Conservation (phyloP, 352 stramenopile species). For the Pelagophyceae sp. region DNA sequence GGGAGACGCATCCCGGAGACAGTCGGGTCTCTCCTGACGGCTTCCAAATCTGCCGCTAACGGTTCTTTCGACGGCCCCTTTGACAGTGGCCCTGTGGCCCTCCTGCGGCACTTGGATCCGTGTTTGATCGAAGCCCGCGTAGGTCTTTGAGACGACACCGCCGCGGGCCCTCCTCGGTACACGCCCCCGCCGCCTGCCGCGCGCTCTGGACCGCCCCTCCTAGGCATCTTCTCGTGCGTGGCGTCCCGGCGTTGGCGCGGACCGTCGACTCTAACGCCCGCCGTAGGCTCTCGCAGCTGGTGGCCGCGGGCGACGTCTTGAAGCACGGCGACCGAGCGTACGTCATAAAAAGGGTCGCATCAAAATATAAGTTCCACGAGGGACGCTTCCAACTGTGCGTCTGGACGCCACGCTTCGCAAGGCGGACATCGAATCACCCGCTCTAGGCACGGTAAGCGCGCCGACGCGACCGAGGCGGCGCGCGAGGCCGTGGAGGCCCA, state of each 20-base stretch:
- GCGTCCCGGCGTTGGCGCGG: background rate
- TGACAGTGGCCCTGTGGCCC: no score
- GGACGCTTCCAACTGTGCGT: background rate
- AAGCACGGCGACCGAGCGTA: background rate
- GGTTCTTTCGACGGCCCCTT: no score
- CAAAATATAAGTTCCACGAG: background rate
- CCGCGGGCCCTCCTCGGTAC: constrained; percentile 1
- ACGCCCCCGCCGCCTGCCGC: background rate
- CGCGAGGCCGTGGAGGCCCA: background rate
- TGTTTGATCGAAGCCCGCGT: background rate
- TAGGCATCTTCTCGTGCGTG: background rate
- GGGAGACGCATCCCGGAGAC: no score
- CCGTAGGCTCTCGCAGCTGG: background rate
- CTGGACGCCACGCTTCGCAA: no score
- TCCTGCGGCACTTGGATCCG: no score
- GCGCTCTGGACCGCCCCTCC: background rate
- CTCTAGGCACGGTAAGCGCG: constrained; percentile 11
- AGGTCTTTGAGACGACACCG: constrained; percentile 13
- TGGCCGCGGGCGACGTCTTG: background rate
- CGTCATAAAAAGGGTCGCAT: background rate
- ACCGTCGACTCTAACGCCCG: background rate
- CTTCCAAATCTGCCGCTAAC: no score
- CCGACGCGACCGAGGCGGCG: constrained; percentile 8
- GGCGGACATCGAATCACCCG: no score
- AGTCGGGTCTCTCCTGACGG: no score